Evolutionary conservation across 306 rosid species (phyloP).

Genomic region (Begonia masoniana): DNA sequence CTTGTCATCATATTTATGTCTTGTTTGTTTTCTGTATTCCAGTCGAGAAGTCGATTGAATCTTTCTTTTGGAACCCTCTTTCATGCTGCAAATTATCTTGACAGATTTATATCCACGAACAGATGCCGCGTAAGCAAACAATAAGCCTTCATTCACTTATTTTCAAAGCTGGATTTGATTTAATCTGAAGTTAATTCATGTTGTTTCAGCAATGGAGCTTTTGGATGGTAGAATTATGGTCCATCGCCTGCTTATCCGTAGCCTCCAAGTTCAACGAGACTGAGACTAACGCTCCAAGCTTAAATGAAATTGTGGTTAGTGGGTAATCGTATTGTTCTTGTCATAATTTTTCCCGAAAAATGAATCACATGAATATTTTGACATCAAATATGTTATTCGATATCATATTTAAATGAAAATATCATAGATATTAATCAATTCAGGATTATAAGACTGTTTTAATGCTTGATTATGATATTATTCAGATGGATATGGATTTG

Average conservation of each 20-base stretch:
- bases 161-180: not conserved
- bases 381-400: too few species aligned
- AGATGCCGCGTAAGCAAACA: constrained; percentile 23
- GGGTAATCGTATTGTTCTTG: too few species aligned
- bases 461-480: not conserved
- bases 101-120: constrained; percentile 33
- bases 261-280: constrained; percentile 44
- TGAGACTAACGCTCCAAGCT: constrained; percentile 22
- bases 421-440: not conserved
- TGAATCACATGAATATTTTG: too few species aligned
- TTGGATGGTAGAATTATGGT: constrained; percentile 41
- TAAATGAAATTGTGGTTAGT: constrained; percentile 32
- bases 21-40: constrained; percentile 4
- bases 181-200: not conserved
- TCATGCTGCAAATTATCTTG: constrained; percentile 39
- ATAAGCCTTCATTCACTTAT: too few species aligned
- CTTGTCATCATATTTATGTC: not conserved
- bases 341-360: too few species aligned
- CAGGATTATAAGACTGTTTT: not conserved
- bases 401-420: too few species aligned
- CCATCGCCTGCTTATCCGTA: constrained; percentile 39
- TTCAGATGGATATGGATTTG: constrained; percentile 25
- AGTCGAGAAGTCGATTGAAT: constrained; percentile 32
- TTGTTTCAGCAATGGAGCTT: constrained; percentile 25
- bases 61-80: constrained; percentile 35